Evolutionary conservation across 768 basidiomycete species (phyloP), one percentile per base, ranked within the genome.

Genomic region (Phanerochaete carnosa): DNA sequence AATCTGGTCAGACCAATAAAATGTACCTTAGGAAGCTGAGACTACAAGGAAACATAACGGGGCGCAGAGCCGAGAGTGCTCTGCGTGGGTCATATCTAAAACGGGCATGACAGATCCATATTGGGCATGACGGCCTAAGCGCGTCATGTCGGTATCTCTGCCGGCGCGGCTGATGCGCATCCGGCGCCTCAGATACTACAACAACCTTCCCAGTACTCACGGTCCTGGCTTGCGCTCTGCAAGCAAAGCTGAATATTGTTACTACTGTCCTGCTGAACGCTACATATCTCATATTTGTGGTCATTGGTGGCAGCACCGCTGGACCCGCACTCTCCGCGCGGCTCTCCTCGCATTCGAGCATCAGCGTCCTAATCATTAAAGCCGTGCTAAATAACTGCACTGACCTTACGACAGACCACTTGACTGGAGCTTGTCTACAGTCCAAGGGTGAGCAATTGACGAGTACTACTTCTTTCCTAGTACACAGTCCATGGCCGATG

Each of bases 321-420:
- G 83, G 82, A n/a, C 74, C 75, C 15, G 80, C 81, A 3, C 78
- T 85, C 39, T 80, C 83, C 25, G 25, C 50, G 26, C 50, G 82
- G 15, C 73, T 84, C 12, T 69, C 80, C 0, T 81, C 83, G 65
- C 73, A 83, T 56, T 63, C 77, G 3, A 61, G 66, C 0, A 69
- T 77, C 43, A 75, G 76, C 9, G 76, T 85, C 0, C 73, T 83
- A 3, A 68, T 83, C 59, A 74, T 85, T 45, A 83, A 85, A 67
- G 83, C 78, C 2, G 83, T 83, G 0, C 73, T 68, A 6, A 82
- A 83, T 62, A 69, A 81, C 62, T 73, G 80, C 25, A 69, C 71
- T 3, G 76, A 82, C 62, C 78, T 19, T 78, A 80, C 62, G 74
- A 72, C 4, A 72, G 75, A 19, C 71, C 75, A 3, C 67, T 84